Evolutionary conservation across 2,329 filamentous ascomycete genomes (phyloP), one percentile per base, ranked within the genome.

Genomic region (Fusarium ambrosium): DNA sequence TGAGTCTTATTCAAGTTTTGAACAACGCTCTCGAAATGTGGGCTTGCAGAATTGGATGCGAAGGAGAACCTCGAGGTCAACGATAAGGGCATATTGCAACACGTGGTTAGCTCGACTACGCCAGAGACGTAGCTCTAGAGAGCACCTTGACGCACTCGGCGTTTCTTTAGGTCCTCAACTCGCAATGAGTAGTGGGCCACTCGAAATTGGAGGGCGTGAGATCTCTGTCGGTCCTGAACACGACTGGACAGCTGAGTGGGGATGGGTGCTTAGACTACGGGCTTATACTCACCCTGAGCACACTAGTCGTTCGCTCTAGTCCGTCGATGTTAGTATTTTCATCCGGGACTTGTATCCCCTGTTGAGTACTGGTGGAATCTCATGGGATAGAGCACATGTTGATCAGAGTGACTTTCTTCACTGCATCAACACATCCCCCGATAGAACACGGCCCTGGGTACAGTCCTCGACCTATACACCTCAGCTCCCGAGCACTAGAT

Each of bases 161-260:
- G 27, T 14, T 29, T 45, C 58, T 14, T 29, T 14, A 9, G n/a
- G n/a, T 14, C 29, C 60, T 9, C 27, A 2, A 27, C 16, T 43
- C 36, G n/a, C n/a, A 7, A 53, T 56, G 18, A 10, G n/a, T 16
- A n/a, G 24, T 16, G 56, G 24, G 34, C 55, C 18, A 51, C 22
- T 51, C 3, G 11, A 14, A 13, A 4, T 37, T n/a, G 62, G 39
- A 2, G 39, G 51, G 39, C 7, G 9, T 27, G 63, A 60, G 20
- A 36, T 66, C 22, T 36, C 14, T 20, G 29, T 61, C 34, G 13
- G 7, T 2, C n/a, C 29, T 27, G 39, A 45, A 20, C 36, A 64
- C 20, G 39, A 66, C 37, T 66, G 63, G 63, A 66, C 55, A 29
- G n/a, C 13, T 16, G 16, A 60, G 16, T 66, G 32, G 53, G 24